Conservation (phyloP, 345 rosid species). For the Corymbia maculata region DNA sequence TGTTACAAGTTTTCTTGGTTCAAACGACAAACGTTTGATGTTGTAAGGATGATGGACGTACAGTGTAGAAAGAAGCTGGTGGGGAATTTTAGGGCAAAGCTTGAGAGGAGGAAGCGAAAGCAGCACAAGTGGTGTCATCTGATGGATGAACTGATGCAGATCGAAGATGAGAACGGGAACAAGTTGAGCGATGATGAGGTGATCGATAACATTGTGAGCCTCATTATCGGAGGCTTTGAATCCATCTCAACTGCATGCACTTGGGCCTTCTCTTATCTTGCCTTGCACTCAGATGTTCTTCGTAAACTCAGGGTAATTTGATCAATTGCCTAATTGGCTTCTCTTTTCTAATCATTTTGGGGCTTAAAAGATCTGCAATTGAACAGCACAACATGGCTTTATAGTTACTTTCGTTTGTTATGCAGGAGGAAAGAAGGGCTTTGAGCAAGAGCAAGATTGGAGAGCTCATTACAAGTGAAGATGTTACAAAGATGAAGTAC, state of each 20-base stretch:
- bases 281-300: slow-evolving; percentile 18
- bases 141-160: slow-evolving; percentile 32
- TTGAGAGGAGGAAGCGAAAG: slow-evolving; percentile 15
- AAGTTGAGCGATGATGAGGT: slow-evolving; percentile 21
- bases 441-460: slow-evolving; percentile 6
- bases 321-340: neutral
- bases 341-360: neutral
- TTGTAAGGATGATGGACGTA: neutral
- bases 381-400: neutral
- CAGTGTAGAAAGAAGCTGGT: slow-evolving; percentile 22
- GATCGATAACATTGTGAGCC: slow-evolving; percentile 14
- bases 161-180: slow-evolving; percentile 21
- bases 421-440: slow-evolving; percentile 21
- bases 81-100: slow-evolving; percentile 4
- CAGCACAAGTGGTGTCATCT: slow-evolving; percentile 3
- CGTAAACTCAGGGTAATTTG: slow-evolving; percentile 3
- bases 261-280: slow-evolving; percentile 27
- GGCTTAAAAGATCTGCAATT: neutral
- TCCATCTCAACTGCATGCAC: slow-evolving; percentile 8
- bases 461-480: slow-evolving; percentile 15
- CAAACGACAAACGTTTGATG: no score
- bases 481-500: slow-evolving; percentile 16
- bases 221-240: slow-evolving; percentile 19
- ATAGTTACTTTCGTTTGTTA: neutral
- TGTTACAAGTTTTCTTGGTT: no score